Evolutionary conservation across 345 rosid species (phyloP).

Genomic region (Theobroma cacao): DNA sequence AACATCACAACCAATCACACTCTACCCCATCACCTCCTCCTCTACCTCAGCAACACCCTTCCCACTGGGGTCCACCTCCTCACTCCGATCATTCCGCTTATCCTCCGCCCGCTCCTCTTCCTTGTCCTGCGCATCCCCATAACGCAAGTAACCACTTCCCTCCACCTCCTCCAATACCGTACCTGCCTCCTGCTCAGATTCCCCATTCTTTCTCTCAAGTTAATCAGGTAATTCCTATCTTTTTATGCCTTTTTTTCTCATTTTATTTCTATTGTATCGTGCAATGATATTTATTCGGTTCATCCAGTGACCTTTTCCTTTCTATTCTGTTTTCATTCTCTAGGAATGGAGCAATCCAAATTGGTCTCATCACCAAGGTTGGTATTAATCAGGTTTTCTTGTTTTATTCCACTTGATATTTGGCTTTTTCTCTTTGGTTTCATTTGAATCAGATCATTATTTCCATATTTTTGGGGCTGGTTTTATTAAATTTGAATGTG

Average conservation of each 20-base stretch:
- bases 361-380: conserved; percentile 67
- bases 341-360: conserved; percentile 77
- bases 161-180: conserved; percentile 41
- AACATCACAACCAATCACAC: conserved; percentile 26
- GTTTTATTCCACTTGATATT: not conserved
- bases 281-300: not conserved
- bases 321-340: conserved; percentile 2
- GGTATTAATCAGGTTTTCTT: conserved; percentile 43
- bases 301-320: not conserved
- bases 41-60: conserved; percentile 35
- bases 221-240: conserved; percentile 28
- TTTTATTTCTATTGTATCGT: not conserved
- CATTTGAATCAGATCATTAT: not conserved
- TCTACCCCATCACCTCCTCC: conserved; percentile 30
- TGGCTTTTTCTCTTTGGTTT: not conserved
- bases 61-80: conserved; percentile 54
- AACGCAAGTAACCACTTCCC: conserved; percentile 37
- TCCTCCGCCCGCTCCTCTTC: conserved; percentile 37
- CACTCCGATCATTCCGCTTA: conserved; percentile 30
- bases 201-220: conserved; percentile 38
- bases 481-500: not conserved
- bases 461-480: not conserved
- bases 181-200: conserved; percentile 34
- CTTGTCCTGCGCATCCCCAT: conserved; percentile 31
- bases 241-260: not conserved